Evolutionary conservation across 164 flowering plant species (phyloP), one percentile per base, ranked within the genome.

Genomic region (Piper longum): DNA sequence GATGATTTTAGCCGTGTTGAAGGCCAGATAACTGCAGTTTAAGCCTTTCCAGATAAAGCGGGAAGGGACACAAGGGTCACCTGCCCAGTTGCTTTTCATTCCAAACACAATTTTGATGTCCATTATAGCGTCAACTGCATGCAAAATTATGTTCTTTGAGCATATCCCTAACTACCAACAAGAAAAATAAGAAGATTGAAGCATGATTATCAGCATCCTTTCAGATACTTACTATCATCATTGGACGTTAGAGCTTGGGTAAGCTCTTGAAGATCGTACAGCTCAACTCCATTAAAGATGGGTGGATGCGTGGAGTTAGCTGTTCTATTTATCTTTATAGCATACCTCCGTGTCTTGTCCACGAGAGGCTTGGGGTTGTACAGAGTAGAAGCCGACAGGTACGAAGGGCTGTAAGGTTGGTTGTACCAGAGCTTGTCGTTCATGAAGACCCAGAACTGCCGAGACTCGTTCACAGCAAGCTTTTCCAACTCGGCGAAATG

Each of bases 11-110:
- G 54, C 19, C 11, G 51, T 36, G 4, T 4, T 44, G 16, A 39
- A 43, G 14, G n/a, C 63, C 16, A 55, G 17, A 54, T 69, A 52
- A 54, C 72, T 75, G 73, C 88, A 83, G 14, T 65, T 69, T 8
- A 83, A 54, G 8, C 82, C 87, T 41, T 66, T 68, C 88, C 88
- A 83, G 3, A 40, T 14, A 64, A 56, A 74, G 13, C 16, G 55
- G 36, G 43, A 41, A 0, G 88, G 88, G 5, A 41, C 57, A 61
- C 88, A 83, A 41, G 88, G 85, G 75, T 83, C 85, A 41, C 83
- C 84, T 57, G 72, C 72, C 88, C 85, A 83, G 70, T 78, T 71
- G 60, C 62, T 76, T 4, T 40, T 72, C 54, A 80, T 42, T 42
- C 45, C 58, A 57, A 77, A 81, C 9, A 7, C 45, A 16, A 54